Evolutionary conservation across 805 yeast species (phyloP), one percentile per base, ranked within the genome.

Genomic region (Pichia paraexigua): DNA sequence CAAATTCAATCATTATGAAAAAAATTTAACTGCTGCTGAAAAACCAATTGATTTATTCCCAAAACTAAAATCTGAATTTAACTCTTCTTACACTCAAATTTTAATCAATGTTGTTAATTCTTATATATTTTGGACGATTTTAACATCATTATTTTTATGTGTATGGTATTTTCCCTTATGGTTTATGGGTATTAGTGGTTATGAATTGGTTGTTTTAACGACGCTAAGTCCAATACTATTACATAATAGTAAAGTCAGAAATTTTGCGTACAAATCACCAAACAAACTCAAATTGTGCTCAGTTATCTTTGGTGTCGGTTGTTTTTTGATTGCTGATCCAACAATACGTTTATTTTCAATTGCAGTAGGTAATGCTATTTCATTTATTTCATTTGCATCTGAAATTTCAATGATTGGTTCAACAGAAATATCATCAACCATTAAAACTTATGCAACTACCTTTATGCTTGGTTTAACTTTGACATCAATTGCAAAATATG

Each of bases 81-180:
- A 58, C 32, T 52, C 62, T n/a, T 49, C 71, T 5, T 56, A 61
- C 42, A 46, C 69, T 41, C 74, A 72, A 43, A 67, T 80, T 41
- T 24, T 72, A 3, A 63, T 73, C 45, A 76, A 79, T 60, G 64
- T 75, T 17, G 63, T 79, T 61, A 90, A 91, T 63, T 76, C 92
- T 4, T 83, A 80, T 63, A 74, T 88, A 51, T 88, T 87, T 65
- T 94, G 97, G 97, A 76, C 97, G 0, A 82, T 83, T 22, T 56
- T 81, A 43, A 86, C 98, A 3, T 80, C 96, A 0, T 72, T 94
- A 53, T 85, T 89, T 43, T 77, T 94, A 51, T 82, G 94, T 62
- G 82, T 94, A 47, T 94, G 99, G 99, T 88, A 87, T 71, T 94
- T 94, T 75, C 99, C 99, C 12, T 73, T 94, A 56, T 94, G 99